Conservation (phyloP, 192 early-diverging fungal species). For the Coemansia sp. region DNA sequence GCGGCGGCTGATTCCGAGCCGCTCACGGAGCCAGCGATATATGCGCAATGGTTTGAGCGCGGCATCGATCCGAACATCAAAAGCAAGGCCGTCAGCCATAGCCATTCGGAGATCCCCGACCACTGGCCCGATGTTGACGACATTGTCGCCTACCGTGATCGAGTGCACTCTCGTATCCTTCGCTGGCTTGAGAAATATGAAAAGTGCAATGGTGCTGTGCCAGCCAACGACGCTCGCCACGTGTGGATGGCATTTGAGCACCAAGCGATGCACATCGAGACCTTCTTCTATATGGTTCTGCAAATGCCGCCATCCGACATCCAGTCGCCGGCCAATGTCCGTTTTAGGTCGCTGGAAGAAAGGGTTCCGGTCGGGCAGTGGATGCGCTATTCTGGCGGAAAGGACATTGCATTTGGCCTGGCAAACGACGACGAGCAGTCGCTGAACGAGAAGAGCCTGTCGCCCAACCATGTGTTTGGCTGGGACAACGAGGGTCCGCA, state of each 20-base stretch:
- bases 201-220: background rate
- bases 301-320: conserved; percentile 51
- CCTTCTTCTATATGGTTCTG: conserved; percentile 85
- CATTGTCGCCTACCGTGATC: conserved; percentile 67
- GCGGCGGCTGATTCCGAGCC: conserved; percentile 39
- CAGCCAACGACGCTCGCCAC: conserved; percentile 52
- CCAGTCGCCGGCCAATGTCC: conserved; percentile 13
- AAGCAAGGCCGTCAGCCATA: conserved; percentile 68
- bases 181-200: conserved; percentile 42
- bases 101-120: conserved; percentile 68
- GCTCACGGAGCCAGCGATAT: conserved; percentile 63
- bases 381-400: conserved; percentile 23
- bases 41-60: conserved; percentile 84
- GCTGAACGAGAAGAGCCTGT: conserved; percentile 19
- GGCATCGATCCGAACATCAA: conserved; percentile 91
- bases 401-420: conserved; percentile 61
- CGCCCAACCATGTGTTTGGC: conserved; percentile 59
- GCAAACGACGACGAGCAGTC: conserved; percentile 56
- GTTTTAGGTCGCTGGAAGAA: conserved; percentile 2
- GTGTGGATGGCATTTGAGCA: conserved; percentile 92
- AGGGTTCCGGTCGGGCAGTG: conserved; percentile 17
- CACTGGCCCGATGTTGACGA: conserved; percentile 72
- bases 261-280: conserved; percentile 92
- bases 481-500: conserved; percentile 89
- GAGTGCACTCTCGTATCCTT: conserved; percentile 59